Evolutionary conservation across 257 asterid genomes (phyloP), one percentile per base, ranked within the genome.

Genomic region (Scutellaria galericulata): DNA sequence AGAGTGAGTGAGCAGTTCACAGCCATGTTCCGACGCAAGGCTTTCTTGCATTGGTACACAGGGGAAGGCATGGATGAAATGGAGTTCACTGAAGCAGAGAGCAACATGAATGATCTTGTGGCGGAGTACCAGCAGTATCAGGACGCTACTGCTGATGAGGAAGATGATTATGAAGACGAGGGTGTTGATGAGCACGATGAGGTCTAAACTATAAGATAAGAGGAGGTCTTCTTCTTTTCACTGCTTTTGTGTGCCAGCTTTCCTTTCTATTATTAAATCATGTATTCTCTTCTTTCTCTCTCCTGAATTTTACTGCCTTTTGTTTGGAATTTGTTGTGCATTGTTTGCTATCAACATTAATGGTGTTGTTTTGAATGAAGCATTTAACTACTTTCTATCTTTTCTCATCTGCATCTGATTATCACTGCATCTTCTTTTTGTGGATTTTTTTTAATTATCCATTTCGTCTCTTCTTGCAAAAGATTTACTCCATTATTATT

Each of bases 21-120:
- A 1, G 97, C 97, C 53, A 91, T 91, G 96, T 91, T 84, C 79
- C 64, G 97, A 72, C 86, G 97, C 14, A 91, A 91, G 90, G 97
- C 96, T 7, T 91, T 91, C 84, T 87, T 91, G 94, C 97, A 91
- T 35, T 91, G 97, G 96, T 91, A 91, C 78, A 91, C 97, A 0
- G 97, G 97, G 27, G 97, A 88, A 51, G 96, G 97, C 6, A 91
- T 91, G 97, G 97, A 91, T 35, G 97, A 88, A 48, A 91, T 91
- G 97, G 94, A 91, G 83, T 91, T 91, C 73, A 90, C 97, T 2
- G 96, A 90, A 71, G 97, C 96, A 1, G 97, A 88, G 89, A 90
- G 97, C 58, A 90, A 90, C 69, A 90, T 90, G 96, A 91, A 91
- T 48, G 97, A 91, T 79, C 51, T 91, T 80, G 97, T 91, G 72